Base-by-base conservation (phyloP, 306 rosid genomes). In the Macrotyloma uniflorum region DNA sequence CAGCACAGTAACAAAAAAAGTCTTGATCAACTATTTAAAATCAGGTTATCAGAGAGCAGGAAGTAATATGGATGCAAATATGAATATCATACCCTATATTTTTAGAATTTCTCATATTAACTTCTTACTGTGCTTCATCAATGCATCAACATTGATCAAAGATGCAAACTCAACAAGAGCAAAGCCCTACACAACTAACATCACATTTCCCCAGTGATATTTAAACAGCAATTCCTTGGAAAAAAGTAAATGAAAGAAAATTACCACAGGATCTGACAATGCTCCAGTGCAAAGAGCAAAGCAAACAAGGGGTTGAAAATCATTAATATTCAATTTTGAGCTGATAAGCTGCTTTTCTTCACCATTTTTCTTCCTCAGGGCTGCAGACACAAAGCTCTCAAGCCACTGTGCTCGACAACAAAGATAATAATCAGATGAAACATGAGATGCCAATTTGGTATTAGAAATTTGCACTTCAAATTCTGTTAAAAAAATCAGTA, bases 231-330 rank as follows among this genome's bases (percentile, higher is more conserved):
- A 8, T 65, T 55, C 49, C 30, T 15, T 6, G 59, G 64, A 49
- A 22, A 75, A 23, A 38, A 12, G 62, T 69, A 70, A 53, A 45
- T 33, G 65, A 68, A 33, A 67, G 57, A 76, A 77, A 58, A 5
- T 87, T 94, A 94, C 97, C 98, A 75, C 81, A 30, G 98, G 98
- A 83, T 94, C 98, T 4, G 98, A 91, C 62, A 81, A 80, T 69
- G 91, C 90, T 69, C 98, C 98, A 1, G 89, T 87, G 66, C 97
- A 95, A 35, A 95, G 96, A 61, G 93, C 95, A 87, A 92, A 91
- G 88, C 91, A 90, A 74, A 87, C 87, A 46, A 89, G 88, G 54
- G 98, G 97, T 53, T 88, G 86, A 32, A 81, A 86, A 83, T 80
- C 82, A 18, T 82, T 57, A 72, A 89, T 88, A 32, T 93, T 82